A percentile compares a stretch with the other conserved stretches of the same genome.
Evolutionary conservation across 768 basidiomycete genomes (phyloP).

Genomic region (Epithele typhae): DNA sequence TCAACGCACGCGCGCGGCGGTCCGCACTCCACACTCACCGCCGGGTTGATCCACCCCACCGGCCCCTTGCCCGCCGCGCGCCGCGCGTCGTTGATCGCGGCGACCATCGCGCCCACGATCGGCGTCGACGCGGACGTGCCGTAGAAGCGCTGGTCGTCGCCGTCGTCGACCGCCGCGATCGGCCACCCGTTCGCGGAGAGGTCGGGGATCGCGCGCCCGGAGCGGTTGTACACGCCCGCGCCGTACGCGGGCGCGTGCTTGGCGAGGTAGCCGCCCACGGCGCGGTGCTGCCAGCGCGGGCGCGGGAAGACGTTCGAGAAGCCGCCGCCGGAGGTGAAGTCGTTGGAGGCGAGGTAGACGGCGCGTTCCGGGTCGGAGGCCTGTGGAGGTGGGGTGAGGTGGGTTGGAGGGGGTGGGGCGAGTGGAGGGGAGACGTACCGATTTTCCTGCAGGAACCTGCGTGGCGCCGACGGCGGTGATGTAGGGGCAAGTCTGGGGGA

Average conservation of each 20-base stretch:
- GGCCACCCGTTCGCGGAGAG: constrained; percentile 29
- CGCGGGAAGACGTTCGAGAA: constrained; percentile 38
- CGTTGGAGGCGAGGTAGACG: too few species aligned
- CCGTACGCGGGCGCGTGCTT: constrained; percentile 29
- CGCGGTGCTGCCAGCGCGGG: constrained; percentile 32
- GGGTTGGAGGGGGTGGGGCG: too few species aligned
- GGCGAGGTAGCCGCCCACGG: constrained; percentile 23
- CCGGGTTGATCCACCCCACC: constrained; percentile 52
- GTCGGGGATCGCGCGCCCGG: constrained; percentile 28
- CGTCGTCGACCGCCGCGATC: constrained; percentile 21
- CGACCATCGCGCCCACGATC: constrained; percentile 28
- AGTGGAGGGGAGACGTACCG: neutral
- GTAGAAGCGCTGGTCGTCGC: neutral
- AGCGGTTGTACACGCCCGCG: constrained; percentile 28
- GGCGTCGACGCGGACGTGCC: constrained; percentile 31
- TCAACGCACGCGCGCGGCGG: too few species aligned
- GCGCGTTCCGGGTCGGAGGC: constrained; percentile 31
- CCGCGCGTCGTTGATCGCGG: constrained; percentile 33
- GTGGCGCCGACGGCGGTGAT: constrained; percentile 32
- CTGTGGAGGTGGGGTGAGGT: neutral
- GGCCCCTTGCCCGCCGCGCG: constrained; percentile 27
- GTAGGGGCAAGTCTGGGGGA: constrained; percentile 32
- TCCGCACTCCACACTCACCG: constrained; percentile 41
- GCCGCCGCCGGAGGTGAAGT: constrained; percentile 33
- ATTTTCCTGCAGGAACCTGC: constrained; percentile 24